Evolutionary conservation across 768 basidiomycete species (phyloP).

Genomic region (Rubroboletus satanas): DNA sequence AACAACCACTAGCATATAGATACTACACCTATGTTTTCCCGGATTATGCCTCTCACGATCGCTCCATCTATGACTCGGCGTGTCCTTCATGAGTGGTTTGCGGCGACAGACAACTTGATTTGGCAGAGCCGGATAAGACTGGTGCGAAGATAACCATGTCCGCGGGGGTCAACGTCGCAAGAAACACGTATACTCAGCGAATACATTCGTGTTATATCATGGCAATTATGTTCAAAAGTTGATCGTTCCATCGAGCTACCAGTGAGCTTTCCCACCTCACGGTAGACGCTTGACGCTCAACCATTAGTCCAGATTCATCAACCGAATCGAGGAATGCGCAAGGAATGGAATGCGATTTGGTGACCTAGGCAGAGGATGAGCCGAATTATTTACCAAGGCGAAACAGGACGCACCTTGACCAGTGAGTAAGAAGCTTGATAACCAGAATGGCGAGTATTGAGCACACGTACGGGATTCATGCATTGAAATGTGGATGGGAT

Average conservation of each 20-base stretch:
- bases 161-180: too few relatives aligned
- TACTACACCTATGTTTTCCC: too few relatives aligned
- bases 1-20: too few relatives aligned
- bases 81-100: background rate
- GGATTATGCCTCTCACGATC: background rate
- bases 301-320: too few relatives aligned
- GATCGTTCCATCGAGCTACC: background rate
- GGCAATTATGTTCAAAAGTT: background rate
- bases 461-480: background rate
- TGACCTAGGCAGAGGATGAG: background rate
- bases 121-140: background rate
- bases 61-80: slow-evolving; percentile 1
- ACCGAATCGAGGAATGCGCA: too few relatives aligned
- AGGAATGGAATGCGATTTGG: too few relatives aligned
- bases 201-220: background rate
- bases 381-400: background rate
- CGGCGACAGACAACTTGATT: background rate
- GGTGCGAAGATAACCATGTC: background rate
- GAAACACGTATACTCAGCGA: background rate
- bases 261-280: background rate
- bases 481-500: slow-evolving; percentile 28
- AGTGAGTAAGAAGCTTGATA: background rate
- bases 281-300: background rate
- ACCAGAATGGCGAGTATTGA: background rate
- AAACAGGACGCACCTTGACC: background rate